These are phyloP conservation scores for Suillus occidentalis DNA, from an alignment of 768 basidiomycete genomes.

Conservation along the genomic window DNA sequence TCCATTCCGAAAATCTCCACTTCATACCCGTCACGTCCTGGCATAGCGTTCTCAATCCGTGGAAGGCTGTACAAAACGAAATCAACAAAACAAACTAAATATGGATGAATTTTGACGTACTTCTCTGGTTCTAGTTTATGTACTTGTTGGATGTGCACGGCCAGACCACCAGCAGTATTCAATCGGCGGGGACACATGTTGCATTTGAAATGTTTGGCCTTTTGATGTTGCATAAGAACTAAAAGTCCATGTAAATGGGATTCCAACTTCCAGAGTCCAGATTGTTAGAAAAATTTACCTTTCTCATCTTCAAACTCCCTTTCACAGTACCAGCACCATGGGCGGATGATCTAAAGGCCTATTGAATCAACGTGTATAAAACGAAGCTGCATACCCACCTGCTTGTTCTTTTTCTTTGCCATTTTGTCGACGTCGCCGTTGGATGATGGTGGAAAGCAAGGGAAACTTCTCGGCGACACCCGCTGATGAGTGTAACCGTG, in stretches of 20 bases:
- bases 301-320: constrained; percentile 99
- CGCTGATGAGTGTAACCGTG: constrained; percentile 15
- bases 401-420: constrained; percentile 59
- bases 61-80: constrained; percentile 46
- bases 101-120: constrained; percentile 22
- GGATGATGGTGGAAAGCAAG: constrained; percentile 14
- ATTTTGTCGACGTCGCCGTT: constrained; percentile 25
- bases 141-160: constrained; percentile 97
- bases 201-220: constrained; percentile 99
- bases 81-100: constrained; percentile 2
- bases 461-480: constrained; percentile 14
- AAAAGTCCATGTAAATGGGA: constrained; percentile 9
- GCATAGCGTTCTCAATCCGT: constrained; percentile 96
- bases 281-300: constrained; percentile 48
- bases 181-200: constrained; percentile 91
- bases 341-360: constrained; percentile 64
- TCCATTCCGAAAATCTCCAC: constrained; percentile 99
- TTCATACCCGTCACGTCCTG: constrained; percentile 96
- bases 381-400: constrained; percentile 28
- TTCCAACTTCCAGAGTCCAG: not conserved
- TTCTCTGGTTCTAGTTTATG: constrained; percentile 97
- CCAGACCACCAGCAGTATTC: constrained; percentile 96
- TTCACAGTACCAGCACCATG: constrained; percentile 99
- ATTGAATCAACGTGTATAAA: constrained; percentile 8
- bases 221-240: constrained; percentile 99